Percentiles rank a stretch among this genome's conserved stretches.
phyloP scores from a whole-genome alignment of 805 yeast genomes.

The Candida namnaoensis region DNA sequence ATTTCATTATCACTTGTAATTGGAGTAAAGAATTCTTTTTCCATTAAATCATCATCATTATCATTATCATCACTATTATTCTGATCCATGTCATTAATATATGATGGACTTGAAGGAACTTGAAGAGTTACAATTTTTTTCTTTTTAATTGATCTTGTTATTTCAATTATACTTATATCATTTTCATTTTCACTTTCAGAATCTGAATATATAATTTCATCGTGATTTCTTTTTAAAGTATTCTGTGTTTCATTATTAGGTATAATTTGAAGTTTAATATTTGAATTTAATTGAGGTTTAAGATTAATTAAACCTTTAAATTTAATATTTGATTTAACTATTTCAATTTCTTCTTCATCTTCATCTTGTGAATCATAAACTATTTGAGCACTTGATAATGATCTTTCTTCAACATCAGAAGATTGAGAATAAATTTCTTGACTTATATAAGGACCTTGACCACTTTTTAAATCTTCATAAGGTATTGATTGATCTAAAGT shows the following conservation, averaged over 20 bases:
- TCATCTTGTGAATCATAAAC: background rate
- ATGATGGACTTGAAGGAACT: constrained; percentile 14
- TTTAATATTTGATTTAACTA: constrained; percentile 7
- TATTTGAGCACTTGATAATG: constrained; percentile 12
- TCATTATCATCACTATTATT: background rate
- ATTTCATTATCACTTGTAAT: background rate
- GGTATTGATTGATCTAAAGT: too few relatives aligned
- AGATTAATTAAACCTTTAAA: constrained; percentile 5
- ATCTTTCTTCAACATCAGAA: too few relatives aligned
- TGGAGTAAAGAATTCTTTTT: too few relatives aligned
- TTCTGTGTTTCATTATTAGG: background rate
- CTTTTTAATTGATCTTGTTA: constrained; percentile 15
- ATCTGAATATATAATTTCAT: constrained; percentile 5
- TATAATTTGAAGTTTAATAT: background rate
- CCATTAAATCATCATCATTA: background rate
- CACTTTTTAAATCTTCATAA: too few relatives aligned
- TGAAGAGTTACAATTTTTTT: constrained; percentile 7
- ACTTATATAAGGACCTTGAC: too few relatives aligned
- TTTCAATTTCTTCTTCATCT: background rate
- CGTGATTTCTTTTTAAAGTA: constrained; percentile 3
- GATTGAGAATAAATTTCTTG: too few relatives aligned
- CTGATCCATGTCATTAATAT: background rate
- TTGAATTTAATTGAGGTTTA: background rate
- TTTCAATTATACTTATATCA: constrained; percentile 16
- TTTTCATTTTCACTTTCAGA: constrained; percentile 3